A percentile compares a stretch with the other conserved stretches of the same genome.
phyloP scores from a whole-genome alignment of 1,139 yeast genomes.

The Taphrina sp. region DNA sequence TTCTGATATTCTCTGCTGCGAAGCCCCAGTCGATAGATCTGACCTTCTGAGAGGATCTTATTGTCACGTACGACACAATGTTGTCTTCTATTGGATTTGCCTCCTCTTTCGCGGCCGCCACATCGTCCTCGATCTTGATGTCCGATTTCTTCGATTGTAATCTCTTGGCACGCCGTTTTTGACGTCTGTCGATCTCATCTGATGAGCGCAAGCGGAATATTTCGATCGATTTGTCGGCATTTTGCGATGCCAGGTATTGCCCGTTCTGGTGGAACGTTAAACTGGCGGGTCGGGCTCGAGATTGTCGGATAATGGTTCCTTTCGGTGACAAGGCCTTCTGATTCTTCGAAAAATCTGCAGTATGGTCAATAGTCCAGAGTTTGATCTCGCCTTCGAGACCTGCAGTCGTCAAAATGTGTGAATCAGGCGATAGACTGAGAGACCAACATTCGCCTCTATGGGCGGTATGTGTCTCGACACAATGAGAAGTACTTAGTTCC shows the following conservation, averaged over 20 bases:
- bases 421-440: conserved; percentile 51
- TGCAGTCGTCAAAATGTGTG: conserved; percentile 54
- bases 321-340: conserved; percentile 56
- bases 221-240: conserved; percentile 79
- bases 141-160: conserved; percentile 56
- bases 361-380: conserved; percentile 69
- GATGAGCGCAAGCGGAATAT: conserved; percentile 70
- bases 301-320: conserved; percentile 73
- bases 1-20: conserved; percentile 20
- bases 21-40: conserved; percentile 44
- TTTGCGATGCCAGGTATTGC: conserved; percentile 65
- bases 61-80: conserved; percentile 42
- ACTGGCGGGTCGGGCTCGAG: conserved; percentile 69
- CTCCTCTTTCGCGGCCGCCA: conserved; percentile 57
- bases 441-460: conserved; percentile 94
- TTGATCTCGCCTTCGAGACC: conserved; percentile 81
- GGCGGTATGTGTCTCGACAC: conserved; percentile 92
- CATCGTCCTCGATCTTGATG: conserved; percentile 60
- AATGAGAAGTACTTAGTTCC: conserved; percentile 87
- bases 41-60: conserved; percentile 44
- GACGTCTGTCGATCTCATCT: conserved; percentile 78
- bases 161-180: conserved; percentile 72
- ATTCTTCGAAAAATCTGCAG: conserved; percentile 38
- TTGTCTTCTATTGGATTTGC: conserved; percentile 43
- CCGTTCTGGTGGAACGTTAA: conserved; percentile 53